phyloP scores from a whole-genome alignment of 208 protist species.

The Tetramitus jugosus region DNA sequence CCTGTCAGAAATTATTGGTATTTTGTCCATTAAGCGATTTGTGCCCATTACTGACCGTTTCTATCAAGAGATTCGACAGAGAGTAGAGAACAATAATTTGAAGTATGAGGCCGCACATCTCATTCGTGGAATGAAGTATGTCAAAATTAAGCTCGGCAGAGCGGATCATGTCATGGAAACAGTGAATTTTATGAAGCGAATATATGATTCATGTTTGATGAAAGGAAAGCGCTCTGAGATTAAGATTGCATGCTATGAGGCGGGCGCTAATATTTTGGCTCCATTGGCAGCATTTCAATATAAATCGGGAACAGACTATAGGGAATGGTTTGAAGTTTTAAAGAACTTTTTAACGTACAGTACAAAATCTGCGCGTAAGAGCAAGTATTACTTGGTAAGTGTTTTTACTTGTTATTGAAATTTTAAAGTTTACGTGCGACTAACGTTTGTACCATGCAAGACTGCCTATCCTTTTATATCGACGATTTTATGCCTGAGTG shows the following conservation, averaged over 20 bases:
- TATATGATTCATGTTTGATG: not conserved
- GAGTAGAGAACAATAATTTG: not conserved
- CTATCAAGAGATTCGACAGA: not conserved
- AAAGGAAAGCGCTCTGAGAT: not conserved
- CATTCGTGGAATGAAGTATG: not conserved
- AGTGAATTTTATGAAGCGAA: not conserved
- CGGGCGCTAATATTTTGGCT: not conserved
- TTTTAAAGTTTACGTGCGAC: too few relatives aligned
- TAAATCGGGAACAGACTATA: not conserved
- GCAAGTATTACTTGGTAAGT: too few relatives aligned
- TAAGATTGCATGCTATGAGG: not conserved
- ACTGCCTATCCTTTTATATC: not conserved
- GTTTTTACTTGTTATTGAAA: too few relatives aligned
- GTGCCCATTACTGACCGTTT: not conserved
- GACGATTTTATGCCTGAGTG: not conserved
- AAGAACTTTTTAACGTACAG: not conserved
- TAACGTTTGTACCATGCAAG: too few relatives aligned
- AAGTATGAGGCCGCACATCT: conserved; percentile 1
- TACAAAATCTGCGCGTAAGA: not conserved
- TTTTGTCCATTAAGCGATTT: not conserved
- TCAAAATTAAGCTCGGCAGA: not conserved
- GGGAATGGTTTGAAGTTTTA: not conserved
- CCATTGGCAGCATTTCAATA: not conserved
- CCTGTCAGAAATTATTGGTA: not conserved
- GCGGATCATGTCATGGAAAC: not conserved